These are phyloP conservation scores for Metschnikowia henanensis DNA, from an alignment of 805 yeast genomes.

Conservation along the genomic window DNA sequence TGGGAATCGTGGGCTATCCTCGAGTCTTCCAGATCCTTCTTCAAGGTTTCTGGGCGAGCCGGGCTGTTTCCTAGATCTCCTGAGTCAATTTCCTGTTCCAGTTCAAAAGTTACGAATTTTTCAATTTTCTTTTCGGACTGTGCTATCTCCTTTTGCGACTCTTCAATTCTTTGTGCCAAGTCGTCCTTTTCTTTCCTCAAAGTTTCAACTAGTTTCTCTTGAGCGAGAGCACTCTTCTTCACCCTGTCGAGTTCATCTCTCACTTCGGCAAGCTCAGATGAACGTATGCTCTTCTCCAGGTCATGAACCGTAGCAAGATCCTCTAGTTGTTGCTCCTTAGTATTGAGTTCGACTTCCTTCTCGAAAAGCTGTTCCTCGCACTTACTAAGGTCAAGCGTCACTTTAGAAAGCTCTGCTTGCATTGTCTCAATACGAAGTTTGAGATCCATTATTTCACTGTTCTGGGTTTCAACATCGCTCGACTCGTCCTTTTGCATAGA, in stretches of 20 bases:
- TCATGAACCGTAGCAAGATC: background rate
- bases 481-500: background rate
- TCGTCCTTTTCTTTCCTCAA: background rate
- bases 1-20: background rate
- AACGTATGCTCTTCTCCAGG: background rate
- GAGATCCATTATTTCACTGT: background rate
- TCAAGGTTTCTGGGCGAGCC: no score
- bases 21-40: no score
- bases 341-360: conserved; percentile 1
- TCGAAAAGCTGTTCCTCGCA: background rate
- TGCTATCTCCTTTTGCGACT: background rate
- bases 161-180: no score
- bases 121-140: background rate
- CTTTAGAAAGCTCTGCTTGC: background rate
- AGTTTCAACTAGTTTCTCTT: background rate
- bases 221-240: background rate
- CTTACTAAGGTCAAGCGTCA: background rate
- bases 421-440: background rate
- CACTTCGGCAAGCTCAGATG: background rate
- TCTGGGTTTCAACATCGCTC: background rate
- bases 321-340: conserved; percentile 1
- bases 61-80: no score
- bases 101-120: background rate
- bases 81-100: background rate
- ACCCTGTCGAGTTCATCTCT: background rate